Base-by-base conservation (phyloP, 2,329 filamentous ascomycete genomes). In the Aspergillus luchuensis region DNA sequence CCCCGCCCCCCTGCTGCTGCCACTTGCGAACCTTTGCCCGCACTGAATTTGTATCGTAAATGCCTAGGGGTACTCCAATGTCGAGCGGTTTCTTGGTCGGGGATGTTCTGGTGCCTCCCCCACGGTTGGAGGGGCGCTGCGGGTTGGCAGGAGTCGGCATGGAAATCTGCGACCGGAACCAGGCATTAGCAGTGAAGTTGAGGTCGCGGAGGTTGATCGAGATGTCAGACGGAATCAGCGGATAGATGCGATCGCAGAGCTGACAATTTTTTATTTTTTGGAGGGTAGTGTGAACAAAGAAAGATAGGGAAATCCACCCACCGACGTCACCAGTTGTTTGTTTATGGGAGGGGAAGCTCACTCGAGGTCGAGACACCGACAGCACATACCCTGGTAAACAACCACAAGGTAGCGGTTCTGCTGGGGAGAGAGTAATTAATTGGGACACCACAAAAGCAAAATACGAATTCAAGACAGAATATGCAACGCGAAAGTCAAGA, bases 1-100 rank as follows among this genome's bases (percentile, higher is more conserved):
- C 89, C 5, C 85, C 84, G 36, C 89, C 90, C 70, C 90, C 91
- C 66, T 88, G 82, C 71, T 89, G 89, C 76, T 97, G 92, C 92
- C 92, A 97, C 76, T 89, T 85, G 67, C 88, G 89, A 56, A 97
- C 91, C 69, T 92, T 88, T 66, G 91, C 89, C 63, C 86, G 86
- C 51, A 96, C 90, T n/a, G 90, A 70, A 80, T 85, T 76, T 80
- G 87, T 67, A 86, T 81, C 76, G 80, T 87, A 72, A 77, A 82
- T 56, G 84, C 85, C 85, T 66, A 87, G 80, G 56, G 83, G 84
- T 19, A 71, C 70, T 13, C 75, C 77, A 50, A 78, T 79, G 67
- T 82, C 81, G 68, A 77, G 80, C 70, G 76, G 81, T 70, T 71
- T 84, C 76, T 78, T 89, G 84, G 69, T 86, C 80, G 62, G 83